Evolutionary conservation across 192 early-diverging fungal genomes (phyloP).

Genomic region (Backusella morwellensis): DNA sequence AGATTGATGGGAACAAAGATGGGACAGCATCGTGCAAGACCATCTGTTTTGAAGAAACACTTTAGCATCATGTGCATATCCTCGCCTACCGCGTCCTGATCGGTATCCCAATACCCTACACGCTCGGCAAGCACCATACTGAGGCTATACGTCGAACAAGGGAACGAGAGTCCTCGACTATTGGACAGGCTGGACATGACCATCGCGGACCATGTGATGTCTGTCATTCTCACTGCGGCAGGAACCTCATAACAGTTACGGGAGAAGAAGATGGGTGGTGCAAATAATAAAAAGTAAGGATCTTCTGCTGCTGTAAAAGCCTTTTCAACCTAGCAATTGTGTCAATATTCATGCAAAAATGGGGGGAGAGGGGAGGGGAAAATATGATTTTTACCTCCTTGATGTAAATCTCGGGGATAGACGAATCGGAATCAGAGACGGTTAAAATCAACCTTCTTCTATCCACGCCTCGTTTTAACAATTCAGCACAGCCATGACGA

Average conservation of each 20-base stretch:
- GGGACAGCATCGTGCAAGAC: conserved; percentile 60
- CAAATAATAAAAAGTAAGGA: conserved; percentile 41
- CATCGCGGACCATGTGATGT: conserved; percentile 74
- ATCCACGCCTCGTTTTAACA: conserved; percentile 37
- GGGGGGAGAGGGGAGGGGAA: too few species aligned
- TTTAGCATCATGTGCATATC: conserved; percentile 85
- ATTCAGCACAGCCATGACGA: conserved; percentile 26
- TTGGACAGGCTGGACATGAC: conserved; percentile 72
- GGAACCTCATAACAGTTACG: conserved; percentile 69
- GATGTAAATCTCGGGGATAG: conserved; percentile 73
- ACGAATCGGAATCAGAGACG: conserved; percentile 72
- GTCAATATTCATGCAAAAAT: background rate
- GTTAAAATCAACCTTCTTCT: conserved; percentile 64
- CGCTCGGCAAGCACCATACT: conserved; percentile 68
- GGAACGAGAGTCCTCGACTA: conserved; percentile 57
- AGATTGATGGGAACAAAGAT: conserved; percentile 72
- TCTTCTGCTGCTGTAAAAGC: conserved; percentile 40
- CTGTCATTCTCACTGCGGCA: conserved; percentile 67
- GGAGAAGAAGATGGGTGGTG: conserved; percentile 51
- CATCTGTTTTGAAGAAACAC: conserved; percentile 72
- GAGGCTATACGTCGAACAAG: conserved; percentile 76
- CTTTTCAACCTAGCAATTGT: conserved; percentile 32
- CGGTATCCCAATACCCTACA: conserved; percentile 78
- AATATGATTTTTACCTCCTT: conserved; percentile 18
- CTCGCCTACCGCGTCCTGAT: conserved; percentile 76